Conservation (phyloP, 257 asterid genomes). For the Hygrophila difformis region DNA sequence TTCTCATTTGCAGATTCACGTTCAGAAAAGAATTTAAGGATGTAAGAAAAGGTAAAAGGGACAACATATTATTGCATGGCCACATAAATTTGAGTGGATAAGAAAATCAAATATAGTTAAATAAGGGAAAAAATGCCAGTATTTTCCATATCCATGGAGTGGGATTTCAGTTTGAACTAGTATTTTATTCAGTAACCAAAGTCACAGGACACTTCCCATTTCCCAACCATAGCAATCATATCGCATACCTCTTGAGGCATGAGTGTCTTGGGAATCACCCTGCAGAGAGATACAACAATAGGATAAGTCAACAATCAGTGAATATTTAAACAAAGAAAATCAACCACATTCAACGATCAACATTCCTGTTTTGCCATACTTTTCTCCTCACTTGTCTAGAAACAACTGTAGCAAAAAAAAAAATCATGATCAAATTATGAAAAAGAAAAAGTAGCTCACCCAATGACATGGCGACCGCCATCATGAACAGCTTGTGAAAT, state of each 20-base stretch:
- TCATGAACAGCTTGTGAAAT: too few species aligned
- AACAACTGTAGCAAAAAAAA: background rate
- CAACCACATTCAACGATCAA: background rate
- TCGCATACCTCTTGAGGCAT: conserved; percentile 99
- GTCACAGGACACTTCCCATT: conserved; percentile 26
- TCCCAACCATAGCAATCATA: conserved; percentile 28
- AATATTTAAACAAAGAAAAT: conserved; percentile 12
- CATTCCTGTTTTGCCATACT: background rate
- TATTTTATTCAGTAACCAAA: conserved; percentile 24
- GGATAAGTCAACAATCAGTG: conserved; percentile 45
- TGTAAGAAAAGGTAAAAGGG: too few species aligned
- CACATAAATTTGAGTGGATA: too few species aligned
- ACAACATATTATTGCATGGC: too few species aligned
- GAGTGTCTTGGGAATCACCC: conserved; percentile 99
- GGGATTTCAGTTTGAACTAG: too few species aligned
- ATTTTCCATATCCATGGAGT: too few species aligned
- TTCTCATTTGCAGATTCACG: too few species aligned
- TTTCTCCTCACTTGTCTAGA: background rate
- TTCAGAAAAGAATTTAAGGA: too few species aligned
- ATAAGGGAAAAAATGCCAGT: too few species aligned
- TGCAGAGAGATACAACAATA: conserved; percentile 67
- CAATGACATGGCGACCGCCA: conserved; percentile 81
- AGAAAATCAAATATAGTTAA: too few species aligned
- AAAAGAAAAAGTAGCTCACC: conserved; percentile 36
- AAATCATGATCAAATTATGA: background rate